Conservation (phyloP, 768 basidiomycete species). For the Termitomyces sp. region DNA sequence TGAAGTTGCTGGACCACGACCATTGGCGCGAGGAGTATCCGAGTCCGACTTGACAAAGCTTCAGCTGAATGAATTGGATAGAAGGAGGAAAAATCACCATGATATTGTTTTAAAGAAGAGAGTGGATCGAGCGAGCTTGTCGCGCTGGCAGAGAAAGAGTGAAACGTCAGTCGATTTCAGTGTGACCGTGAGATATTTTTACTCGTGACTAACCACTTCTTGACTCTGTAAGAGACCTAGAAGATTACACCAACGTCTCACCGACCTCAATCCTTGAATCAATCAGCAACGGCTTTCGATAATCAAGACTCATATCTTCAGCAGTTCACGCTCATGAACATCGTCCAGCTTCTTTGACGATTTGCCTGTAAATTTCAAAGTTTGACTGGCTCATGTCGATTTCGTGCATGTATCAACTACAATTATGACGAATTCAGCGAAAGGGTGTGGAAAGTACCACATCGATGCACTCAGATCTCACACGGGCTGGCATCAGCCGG, state of each 20-base stretch:
- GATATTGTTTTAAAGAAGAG: constrained; percentile 13
- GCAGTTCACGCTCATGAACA: neutral
- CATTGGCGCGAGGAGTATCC: constrained; percentile 50
- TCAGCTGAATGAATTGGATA: neutral
- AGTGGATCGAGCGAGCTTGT: constrained; percentile 1
- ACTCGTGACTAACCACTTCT: neutral
- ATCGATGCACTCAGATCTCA: neutral
- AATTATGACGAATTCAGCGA: neutral
- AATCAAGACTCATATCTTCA: neutral
- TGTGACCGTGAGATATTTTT: constrained; percentile 16
- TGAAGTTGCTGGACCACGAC: constrained; percentile 30
- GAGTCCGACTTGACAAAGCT: constrained; percentile 65
- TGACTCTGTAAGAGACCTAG: too few species aligned
- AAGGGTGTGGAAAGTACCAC: neutral
- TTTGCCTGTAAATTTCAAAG: neutral
- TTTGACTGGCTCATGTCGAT: neutral
- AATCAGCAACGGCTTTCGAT: too few species aligned
- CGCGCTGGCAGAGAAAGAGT: constrained; percentile 17
- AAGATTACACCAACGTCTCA: too few species aligned
- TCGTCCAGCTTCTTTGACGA: neutral
- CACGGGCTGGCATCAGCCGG: neutral
- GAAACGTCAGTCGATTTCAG: constrained; percentile 18
- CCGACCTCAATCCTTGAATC: too few species aligned
- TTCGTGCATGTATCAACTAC: neutral
- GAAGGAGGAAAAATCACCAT: constrained; percentile 28